Conservation (phyloP, 2,329 filamentous ascomycete species). For the Aspergillus neoniger region DNA sequence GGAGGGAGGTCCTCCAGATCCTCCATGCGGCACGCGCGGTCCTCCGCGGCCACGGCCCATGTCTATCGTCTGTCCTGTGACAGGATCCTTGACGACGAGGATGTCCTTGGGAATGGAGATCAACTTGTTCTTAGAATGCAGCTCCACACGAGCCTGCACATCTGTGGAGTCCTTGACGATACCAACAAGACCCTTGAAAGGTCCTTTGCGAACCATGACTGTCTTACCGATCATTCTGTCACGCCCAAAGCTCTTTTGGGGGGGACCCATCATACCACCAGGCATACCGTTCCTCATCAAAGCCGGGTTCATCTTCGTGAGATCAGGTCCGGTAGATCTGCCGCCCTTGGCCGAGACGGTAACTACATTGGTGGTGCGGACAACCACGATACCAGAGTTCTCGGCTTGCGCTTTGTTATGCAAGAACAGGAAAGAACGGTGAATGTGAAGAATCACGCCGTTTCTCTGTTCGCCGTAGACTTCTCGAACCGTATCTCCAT, state of each 20-base stretch:
- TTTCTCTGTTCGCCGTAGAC: constrained; percentile 79
- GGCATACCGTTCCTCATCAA: constrained; percentile 67
- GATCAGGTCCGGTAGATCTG: constrained; percentile 72
- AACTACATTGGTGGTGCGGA: constrained; percentile 78
- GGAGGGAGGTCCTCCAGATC: constrained; percentile 47
- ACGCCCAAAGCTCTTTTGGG: constrained; percentile 66
- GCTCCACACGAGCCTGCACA: constrained; percentile 79
- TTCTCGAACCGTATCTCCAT: constrained; percentile 91
- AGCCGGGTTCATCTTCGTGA: constrained; percentile 90
- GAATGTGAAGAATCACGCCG: constrained; percentile 89
- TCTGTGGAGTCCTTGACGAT: constrained; percentile 96
- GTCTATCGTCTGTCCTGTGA: constrained; percentile 77
- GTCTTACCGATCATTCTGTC: constrained; percentile 89
- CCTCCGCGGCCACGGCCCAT: constrained; percentile 56
- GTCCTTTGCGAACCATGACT: constrained; percentile 81
- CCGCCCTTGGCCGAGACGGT: constrained; percentile 95
- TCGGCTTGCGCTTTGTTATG: constrained; percentile 82
- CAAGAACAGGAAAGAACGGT: constrained; percentile 88
- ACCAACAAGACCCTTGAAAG: constrained; percentile 88
- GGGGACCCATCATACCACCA: constrained; percentile 62
- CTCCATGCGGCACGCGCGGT: constrained; percentile 51
- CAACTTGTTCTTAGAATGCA: constrained; percentile 92
- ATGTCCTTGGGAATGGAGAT: constrained; percentile 80
- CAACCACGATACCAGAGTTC: constrained; percentile 87
- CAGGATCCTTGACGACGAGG: constrained; percentile 78